A percentile compares a stretch with the other conserved stretches of the same genome.
These are phyloP conservation scores for Candida sphagnicola DNA, from an alignment of 805 yeast genomes.

Conservation along the genomic window DNA sequence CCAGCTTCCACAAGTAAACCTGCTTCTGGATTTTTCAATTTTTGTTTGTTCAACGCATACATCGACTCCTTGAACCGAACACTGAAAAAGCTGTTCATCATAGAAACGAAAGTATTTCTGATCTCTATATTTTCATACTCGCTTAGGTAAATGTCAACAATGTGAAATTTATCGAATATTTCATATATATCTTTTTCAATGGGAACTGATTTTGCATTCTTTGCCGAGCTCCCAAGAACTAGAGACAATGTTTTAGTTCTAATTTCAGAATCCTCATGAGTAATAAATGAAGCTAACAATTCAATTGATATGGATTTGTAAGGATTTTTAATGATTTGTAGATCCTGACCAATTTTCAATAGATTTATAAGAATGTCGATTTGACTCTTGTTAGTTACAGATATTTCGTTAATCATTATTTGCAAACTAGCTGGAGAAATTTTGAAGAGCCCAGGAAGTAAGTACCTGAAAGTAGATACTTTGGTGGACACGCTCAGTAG, in stretches of 20 bases:
- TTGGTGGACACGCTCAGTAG: slow-evolving; percentile 30
- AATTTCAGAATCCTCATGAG: slow-evolving; percentile 36
- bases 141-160: slow-evolving; percentile 49
- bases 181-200: slow-evolving; percentile 45
- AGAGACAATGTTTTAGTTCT: slow-evolving; percentile 59
- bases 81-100: slow-evolving; percentile 56
- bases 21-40: slow-evolving; percentile 18
- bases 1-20: slow-evolving; percentile 1
- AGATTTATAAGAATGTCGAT: slow-evolving; percentile 47
- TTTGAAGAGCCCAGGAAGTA: slow-evolving; percentile 62
- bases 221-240: slow-evolving; percentile 48
- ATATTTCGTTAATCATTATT: slow-evolving; percentile 21
- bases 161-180: slow-evolving; percentile 32
- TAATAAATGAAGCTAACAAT: slow-evolving; percentile 28
- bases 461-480: slow-evolving; percentile 51
- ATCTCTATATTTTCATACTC: slow-evolving; percentile 61
- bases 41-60: slow-evolving; percentile 43
- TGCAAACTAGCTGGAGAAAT: slow-evolving; percentile 34
- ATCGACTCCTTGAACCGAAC: slow-evolving; percentile 64
- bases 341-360: slow-evolving; percentile 60
- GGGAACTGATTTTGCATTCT: slow-evolving; percentile 50
- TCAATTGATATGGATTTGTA: slow-evolving; percentile 5
- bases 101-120: slow-evolving; percentile 61
- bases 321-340: slow-evolving; percentile 20
- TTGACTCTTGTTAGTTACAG: slow-evolving; percentile 17